Evolutionary conservation across 1,139 yeast genomes (phyloP).

Genomic region (Chernovozyma aurita): DNA sequence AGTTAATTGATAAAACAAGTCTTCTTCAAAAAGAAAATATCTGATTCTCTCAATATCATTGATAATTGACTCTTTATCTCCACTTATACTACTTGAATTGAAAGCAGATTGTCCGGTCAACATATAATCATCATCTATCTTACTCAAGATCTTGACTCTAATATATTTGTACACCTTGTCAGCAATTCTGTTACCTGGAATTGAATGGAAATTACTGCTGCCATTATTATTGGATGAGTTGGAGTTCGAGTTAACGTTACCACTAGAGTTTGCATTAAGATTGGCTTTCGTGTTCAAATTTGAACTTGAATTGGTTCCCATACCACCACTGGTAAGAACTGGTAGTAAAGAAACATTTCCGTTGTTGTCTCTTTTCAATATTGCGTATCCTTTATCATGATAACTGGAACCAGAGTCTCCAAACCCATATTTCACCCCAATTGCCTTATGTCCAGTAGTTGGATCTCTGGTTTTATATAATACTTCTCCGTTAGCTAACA

Average conservation of each 20-base stretch:
- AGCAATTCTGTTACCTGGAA: conserved; percentile 9
- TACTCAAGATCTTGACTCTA: conserved; percentile 50
- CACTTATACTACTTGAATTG: conserved; percentile 8
- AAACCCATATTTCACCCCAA: conserved; percentile 86
- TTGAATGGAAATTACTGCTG: not conserved
- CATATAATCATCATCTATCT: conserved; percentile 49
- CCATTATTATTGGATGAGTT: not conserved
- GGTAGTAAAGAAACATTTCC: conserved; percentile 37
- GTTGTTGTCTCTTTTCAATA: conserved; percentile 42
- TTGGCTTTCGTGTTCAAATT: too few species aligned
- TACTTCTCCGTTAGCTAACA: conserved; percentile 60
- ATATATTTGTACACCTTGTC: conserved; percentile 39
- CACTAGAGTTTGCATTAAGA: not conserved
- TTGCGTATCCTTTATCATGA: conserved; percentile 70
- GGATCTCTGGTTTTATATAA: conserved; percentile 64
- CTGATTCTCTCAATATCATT: conserved; percentile 58
- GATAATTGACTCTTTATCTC: conserved; percentile 35
- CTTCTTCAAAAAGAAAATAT: conserved; percentile 80
- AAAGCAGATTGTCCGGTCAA: conserved; percentile 43
- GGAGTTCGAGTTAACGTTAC: not conserved
- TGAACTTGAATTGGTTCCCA: conserved; percentile 10
- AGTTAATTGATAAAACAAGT: conserved; percentile 63
- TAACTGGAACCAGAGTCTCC: conserved; percentile 86
- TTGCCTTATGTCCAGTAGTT: conserved; percentile 38
- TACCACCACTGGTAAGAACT: conserved; percentile 12